Conservation (phyloP, 495 filamentous ascomycete species). For the Hyaloscypha variabilis region DNA sequence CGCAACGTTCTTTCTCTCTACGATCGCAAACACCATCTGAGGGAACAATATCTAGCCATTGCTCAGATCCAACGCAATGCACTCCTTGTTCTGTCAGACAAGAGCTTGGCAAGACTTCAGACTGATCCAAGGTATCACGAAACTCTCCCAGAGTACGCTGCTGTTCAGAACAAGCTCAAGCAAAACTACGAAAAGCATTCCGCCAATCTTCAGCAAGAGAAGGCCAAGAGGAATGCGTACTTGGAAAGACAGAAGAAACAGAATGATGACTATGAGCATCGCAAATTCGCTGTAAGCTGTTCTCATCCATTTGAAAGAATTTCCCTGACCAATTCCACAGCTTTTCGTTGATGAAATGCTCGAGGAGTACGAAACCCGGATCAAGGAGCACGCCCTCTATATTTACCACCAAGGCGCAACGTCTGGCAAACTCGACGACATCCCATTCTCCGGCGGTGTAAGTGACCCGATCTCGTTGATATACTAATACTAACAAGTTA, state of each 20-base stretch:
- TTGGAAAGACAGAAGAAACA: neutral
- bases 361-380: slow-evolving; percentile 8
- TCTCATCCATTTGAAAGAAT: slow-evolving; percentile 6
- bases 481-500: slow-evolving; percentile 1
- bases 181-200: slow-evolving; percentile 34
- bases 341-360: slow-evolving; percentile 10
- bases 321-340: neutral
- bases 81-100: slow-evolving; percentile 42
- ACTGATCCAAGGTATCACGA: slow-evolving; percentile 47
- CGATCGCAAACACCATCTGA: slow-evolving; percentile 30
- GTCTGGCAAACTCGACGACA: neutral
- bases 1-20: neutral
- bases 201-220: neutral
- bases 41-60: slow-evolving; percentile 45
- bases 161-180: slow-evolving; percentile 32
- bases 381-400: slow-evolving; percentile 20
- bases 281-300: slow-evolving; percentile 18
- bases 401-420: slow-evolving; percentile 8
- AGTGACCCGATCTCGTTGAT: slow-evolving; percentile 3
- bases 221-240: neutral
- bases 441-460: slow-evolving; percentile 20
- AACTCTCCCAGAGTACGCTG: slow-evolving; percentile 44
- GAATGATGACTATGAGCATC: slow-evolving; percentile 8
- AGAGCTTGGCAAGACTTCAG: slow-evolving; percentile 41
- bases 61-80: slow-evolving; percentile 45